phyloP scores from a whole-genome alignment of 371 early-diverging fungal species.

The Lichtheimia hyalospora region DNA sequence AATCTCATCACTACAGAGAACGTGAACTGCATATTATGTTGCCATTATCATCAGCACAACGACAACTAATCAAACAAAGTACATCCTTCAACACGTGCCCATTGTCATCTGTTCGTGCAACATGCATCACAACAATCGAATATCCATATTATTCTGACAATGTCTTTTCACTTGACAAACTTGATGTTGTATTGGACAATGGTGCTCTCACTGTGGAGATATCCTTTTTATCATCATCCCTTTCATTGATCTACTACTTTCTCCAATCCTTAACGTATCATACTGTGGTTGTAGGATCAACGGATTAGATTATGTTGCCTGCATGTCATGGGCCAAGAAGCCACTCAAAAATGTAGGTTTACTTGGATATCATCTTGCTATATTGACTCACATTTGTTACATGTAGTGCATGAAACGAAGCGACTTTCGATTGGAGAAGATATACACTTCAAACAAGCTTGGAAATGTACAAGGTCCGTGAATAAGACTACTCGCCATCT shows the following conservation, averaged over 20 bases:
- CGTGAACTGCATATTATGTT: background rate
- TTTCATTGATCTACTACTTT: background rate
- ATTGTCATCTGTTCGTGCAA: background rate
- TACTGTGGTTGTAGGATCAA: conserved; percentile 7
- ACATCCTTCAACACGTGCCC: background rate
- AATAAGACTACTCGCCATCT: no score
- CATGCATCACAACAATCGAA: conserved; percentile 1
- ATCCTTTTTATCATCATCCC: conserved; percentile 3
- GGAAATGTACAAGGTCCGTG: background rate
- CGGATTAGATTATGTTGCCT: background rate
- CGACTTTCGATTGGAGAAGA: background rate
- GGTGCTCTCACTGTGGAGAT: conserved; percentile 7
- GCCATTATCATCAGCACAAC: background rate
- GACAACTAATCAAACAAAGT: background rate
- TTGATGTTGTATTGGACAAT: conserved; percentile 4
- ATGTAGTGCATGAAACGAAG: background rate
- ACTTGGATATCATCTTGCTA: background rate
- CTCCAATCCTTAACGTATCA: background rate
- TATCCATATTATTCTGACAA: conserved; percentile 1
- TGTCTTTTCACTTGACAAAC: conserved; percentile 4
- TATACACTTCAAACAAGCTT: background rate
- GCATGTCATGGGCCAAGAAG: background rate
- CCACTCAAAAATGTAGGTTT: conserved; percentile 3
- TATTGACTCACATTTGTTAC: background rate
- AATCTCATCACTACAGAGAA: background rate